phyloP scores from a whole-genome alignment of 306 rosid genomes.

The Rosa multiflora region DNA sequence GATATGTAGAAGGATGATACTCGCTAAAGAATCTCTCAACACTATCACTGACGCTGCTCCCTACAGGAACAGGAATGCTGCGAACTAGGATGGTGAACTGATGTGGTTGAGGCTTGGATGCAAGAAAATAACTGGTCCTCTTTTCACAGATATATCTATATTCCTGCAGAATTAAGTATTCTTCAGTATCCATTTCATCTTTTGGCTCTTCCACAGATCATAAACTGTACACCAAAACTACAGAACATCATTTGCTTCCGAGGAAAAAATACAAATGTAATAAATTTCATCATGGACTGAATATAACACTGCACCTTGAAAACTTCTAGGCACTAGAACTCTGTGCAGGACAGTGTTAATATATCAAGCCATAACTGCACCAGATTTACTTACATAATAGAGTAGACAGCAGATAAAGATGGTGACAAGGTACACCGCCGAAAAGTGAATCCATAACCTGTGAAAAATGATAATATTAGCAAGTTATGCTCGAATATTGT shows the following conservation, averaged over 20 bases:
- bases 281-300: neutral
- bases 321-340: slow-evolving; percentile 16
- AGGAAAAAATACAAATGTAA: neutral
- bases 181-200: slow-evolving; percentile 34
- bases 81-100: slow-evolving; percentile 83
- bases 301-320: neutral
- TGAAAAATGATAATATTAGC: slow-evolving; percentile 6
- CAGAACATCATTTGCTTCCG: neutral
- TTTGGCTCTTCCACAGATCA: slow-evolving; percentile 9
- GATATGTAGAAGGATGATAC: slow-evolving; percentile 71
- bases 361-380: slow-evolving; percentile 16
- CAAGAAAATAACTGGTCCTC: slow-evolving; percentile 70
- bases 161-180: slow-evolving; percentile 56
- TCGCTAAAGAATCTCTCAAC: slow-evolving; percentile 70
- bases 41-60: slow-evolving; percentile 53
- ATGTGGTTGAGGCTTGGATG: slow-evolving; percentile 88
- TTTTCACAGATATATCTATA: slow-evolving; percentile 63
- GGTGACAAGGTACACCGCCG: slow-evolving; percentile 81
- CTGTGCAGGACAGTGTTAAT: slow-evolving; percentile 8
- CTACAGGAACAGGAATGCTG: slow-evolving; percentile 57
- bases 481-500: slow-evolving; percentile 12
- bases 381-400: slow-evolving; percentile 57
- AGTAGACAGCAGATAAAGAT: slow-evolving; percentile 72
- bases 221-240: neutral
- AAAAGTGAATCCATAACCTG: slow-evolving; percentile 95